A percentile compares a stretch with the other conserved stretches of the same genome.
These are phyloP conservation scores for Chaetomium strumarium DNA, from an alignment of 2,329 filamentous ascomycete genomes.

Conservation along the genomic window DNA sequence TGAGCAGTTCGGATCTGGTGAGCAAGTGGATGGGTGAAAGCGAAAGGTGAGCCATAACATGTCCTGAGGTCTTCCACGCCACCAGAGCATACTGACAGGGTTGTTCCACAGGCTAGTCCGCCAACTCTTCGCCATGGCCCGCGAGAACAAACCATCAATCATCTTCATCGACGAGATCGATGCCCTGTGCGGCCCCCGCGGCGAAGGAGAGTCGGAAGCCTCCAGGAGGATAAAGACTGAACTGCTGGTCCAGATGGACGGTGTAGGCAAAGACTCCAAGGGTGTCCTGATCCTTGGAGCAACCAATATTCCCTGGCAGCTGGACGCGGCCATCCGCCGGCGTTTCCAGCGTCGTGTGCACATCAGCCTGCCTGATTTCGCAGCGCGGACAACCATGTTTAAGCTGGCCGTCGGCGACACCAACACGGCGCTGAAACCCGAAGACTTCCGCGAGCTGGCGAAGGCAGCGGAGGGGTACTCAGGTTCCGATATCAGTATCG, in stretches of 20 bases:
- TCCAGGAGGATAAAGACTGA: slow-evolving; percentile 98
- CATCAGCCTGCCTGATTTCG: slow-evolving; percentile 82
- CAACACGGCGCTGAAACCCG: slow-evolving; percentile 71
- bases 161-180: slow-evolving; percentile 99
- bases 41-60: slow-evolving; percentile 66
- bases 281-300: slow-evolving; percentile 92
- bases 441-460: slow-evolving; percentile 75
- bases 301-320: slow-evolving; percentile 98
- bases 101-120: slow-evolving; percentile 69
- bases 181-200: slow-evolving; percentile 85
- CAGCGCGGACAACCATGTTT: slow-evolving; percentile 90
- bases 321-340: slow-evolving; percentile 90
- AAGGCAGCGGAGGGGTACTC: slow-evolving; percentile 88
- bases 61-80: neutral
- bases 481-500: slow-evolving; percentile 91
- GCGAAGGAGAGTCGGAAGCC: slow-evolving; percentile 94
- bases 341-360: slow-evolving; percentile 96
- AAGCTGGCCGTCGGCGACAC: slow-evolving; percentile 91
- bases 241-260: slow-evolving; percentile 97
- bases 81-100: slow-evolving; percentile 22
- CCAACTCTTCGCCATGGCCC: slow-evolving; percentile 93
- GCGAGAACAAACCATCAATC: slow-evolving; percentile 96
- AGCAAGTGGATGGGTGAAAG: slow-evolving; percentile 99
- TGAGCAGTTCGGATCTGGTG: slow-evolving; percentile 93
- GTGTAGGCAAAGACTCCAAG: slow-evolving; percentile 90